Base-by-base conservation (phyloP, 306 rosid genomes). In the Morella rubra region DNA sequence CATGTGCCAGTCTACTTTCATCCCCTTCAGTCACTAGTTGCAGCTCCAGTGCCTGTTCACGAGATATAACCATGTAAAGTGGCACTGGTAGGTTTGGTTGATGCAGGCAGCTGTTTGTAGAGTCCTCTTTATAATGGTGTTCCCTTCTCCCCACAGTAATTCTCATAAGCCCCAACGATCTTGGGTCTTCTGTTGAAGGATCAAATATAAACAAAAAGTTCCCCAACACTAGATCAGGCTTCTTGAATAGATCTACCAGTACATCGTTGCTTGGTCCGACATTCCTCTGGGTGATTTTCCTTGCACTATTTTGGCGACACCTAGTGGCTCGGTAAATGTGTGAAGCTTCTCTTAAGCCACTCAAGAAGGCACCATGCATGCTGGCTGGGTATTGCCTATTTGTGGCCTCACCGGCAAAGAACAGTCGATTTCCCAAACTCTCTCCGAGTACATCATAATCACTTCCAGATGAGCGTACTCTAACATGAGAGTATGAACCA, bases 401-500 rank as follows among this genome's bases (percentile, higher is more conserved):
- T 47, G 98, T 95, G 62, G 98, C 98, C 86, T 95, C 98, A 40
- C 97, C 98, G 49, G 98, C 97, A 78, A 95, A 95, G 87, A 90
- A 95, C 62, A 95, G 86, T 10, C 85, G 84, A 77, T 84, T 89
- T 54, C 93, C 90, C 81, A 95, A 93, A 13, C 81, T 95, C 79
- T 95, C 93, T 7, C 96, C 98, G 5, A 95, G 97, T 59, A 90
- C 50, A 61, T 95, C 97, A 80, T 95, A 95, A 80, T 95, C 98
- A 42, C 73, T 44, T 49, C 98, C 98, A 9, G 97, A 90, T 69
- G 98, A 90, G 22, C 85, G 77, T 54, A 90, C 97, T 72, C 91
- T 84, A 46, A 92, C 96, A 82, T 95, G 97, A 80, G 98, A 95
- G 83, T 95, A 95, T 20, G 98, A 92, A 49, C 98, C 98, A 47